Evolutionary conservation across 768 basidiomycete genomes (phyloP).

Genomic region (Naematelia aurantialba): DNA sequence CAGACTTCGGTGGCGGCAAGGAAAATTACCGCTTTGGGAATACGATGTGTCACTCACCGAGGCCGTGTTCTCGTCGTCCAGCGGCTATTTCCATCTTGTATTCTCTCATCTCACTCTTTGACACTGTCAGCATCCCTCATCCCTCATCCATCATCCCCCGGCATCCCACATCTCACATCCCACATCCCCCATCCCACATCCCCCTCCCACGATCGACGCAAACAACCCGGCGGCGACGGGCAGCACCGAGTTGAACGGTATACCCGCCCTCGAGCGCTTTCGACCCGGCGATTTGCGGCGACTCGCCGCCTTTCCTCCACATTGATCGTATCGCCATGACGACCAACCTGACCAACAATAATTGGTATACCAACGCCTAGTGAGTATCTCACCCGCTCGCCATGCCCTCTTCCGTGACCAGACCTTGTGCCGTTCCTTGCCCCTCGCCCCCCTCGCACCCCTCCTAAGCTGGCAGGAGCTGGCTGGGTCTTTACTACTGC

Average conservation of each 20-base stretch:
- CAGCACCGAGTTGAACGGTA: background rate
- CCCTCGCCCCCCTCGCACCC: too few relatives aligned
- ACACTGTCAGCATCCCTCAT: background rate
- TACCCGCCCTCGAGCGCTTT: background rate
- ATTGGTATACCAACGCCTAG: conserved; percentile 25
- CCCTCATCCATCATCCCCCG: too few relatives aligned
- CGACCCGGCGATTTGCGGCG: background rate
- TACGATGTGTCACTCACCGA: background rate
- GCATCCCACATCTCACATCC: too few relatives aligned
- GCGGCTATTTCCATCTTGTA: background rate
- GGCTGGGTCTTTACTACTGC: too few relatives aligned
- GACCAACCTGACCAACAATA: background rate
- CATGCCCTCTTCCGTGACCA: too few relatives aligned
- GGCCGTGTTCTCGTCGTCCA: background rate
- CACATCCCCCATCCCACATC: too few relatives aligned
- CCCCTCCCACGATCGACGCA: too few relatives aligned
- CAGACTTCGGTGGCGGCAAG: too few relatives aligned
- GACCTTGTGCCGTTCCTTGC: too few relatives aligned
- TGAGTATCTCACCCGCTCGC: too few relatives aligned
- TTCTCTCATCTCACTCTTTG: background rate
- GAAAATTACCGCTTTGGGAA: background rate
- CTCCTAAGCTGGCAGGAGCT: too few relatives aligned
- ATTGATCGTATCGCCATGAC: background rate
- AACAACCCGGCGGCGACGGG: too few relatives aligned
- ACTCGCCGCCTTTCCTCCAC: background rate